These are phyloP conservation scores for Lentinula detonsa DNA, from an alignment of 768 basidiomycete genomes.

Conservation along the genomic window DNA sequence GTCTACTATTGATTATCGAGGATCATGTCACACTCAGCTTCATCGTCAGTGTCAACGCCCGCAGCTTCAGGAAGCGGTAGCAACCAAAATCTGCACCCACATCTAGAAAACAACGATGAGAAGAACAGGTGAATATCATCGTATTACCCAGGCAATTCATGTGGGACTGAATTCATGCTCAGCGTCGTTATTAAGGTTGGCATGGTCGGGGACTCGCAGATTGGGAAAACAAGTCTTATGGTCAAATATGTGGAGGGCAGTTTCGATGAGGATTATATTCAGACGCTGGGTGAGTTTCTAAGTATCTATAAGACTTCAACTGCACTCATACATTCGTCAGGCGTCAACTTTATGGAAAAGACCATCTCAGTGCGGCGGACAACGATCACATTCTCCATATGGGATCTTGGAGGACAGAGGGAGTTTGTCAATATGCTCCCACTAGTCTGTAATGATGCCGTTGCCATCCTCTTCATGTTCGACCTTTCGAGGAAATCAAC, in stretches of 20 bases:
- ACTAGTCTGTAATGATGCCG: conserved; percentile 98
- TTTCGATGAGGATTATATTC: conserved; percentile 99
- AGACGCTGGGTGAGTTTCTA: conserved; percentile 79
- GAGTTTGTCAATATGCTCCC: conserved; percentile 99
- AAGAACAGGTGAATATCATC: conserved; percentile 51
- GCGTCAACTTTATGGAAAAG: conserved; percentile 99
- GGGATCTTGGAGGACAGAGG: conserved; percentile 95
- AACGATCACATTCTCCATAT: conserved; percentile 99
- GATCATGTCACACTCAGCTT: conserved; percentile 45
- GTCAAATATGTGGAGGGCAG: conserved; percentile 99
- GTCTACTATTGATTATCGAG: conserved; percentile 3
- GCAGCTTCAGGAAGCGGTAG: conserved; percentile 37
- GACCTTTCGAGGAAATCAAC: conserved; percentile 97
- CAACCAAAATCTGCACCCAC: conserved; percentile 43
- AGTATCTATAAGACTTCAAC: background rate
- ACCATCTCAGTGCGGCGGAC: conserved; percentile 97
- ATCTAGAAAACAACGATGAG: conserved; percentile 61
- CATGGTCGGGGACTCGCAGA: conserved; percentile 99
- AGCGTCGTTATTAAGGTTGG: conserved; percentile 98
- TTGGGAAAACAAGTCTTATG: conserved; percentile 99
- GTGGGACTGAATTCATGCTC: conserved; percentile 9
- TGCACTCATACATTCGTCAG: conserved; percentile 23
- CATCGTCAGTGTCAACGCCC: conserved; percentile 40
- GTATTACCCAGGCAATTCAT: conserved; percentile 7
- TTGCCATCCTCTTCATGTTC: conserved; percentile 99